phyloP scores from a whole-genome alignment of 2,329 filamentous ascomycete genomes.

The Colletotrichum sp. region DNA sequence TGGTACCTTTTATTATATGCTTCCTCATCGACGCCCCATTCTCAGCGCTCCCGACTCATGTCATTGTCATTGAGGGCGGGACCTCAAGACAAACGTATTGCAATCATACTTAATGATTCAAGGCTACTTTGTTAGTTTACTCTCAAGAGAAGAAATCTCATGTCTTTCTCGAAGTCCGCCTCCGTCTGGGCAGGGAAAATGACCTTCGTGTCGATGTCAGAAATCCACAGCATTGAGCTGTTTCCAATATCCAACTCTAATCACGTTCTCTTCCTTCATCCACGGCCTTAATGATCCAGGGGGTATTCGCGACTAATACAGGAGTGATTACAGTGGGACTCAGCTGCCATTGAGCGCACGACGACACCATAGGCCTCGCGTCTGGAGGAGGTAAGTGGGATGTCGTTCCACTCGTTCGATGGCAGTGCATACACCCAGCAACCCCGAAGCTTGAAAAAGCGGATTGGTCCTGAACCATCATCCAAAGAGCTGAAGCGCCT shows the following conservation, averaged over 20 bases:
- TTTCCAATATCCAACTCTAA: neutral
- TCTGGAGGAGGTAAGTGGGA: neutral
- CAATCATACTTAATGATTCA: neutral
- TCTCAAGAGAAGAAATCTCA: accelerated
- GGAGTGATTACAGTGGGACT: accelerated
- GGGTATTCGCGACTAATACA: accelerated
- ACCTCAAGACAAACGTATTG: neutral
- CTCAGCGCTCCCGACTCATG: neutral
- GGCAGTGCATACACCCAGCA: neutral
- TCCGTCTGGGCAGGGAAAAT: neutral
- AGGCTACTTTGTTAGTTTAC: neutral
- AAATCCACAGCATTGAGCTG: neutral
- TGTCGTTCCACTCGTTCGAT: accelerated
- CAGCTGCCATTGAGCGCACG: neutral
- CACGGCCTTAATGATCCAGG: neutral
- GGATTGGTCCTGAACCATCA: neutral
- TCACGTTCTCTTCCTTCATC: neutral
- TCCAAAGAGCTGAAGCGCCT: neutral
- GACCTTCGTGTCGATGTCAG: neutral
- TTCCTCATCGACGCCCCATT: neutral
- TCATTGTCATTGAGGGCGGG: no score
- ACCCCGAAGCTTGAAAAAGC: no score
- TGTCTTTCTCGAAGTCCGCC: accelerated
- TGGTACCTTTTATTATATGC: neutral
- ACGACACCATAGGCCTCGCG: neutral